Conservation (phyloP, 225 moss, liverwort and hornwort genomes). For the Takakia lepidozioides region DNA sequence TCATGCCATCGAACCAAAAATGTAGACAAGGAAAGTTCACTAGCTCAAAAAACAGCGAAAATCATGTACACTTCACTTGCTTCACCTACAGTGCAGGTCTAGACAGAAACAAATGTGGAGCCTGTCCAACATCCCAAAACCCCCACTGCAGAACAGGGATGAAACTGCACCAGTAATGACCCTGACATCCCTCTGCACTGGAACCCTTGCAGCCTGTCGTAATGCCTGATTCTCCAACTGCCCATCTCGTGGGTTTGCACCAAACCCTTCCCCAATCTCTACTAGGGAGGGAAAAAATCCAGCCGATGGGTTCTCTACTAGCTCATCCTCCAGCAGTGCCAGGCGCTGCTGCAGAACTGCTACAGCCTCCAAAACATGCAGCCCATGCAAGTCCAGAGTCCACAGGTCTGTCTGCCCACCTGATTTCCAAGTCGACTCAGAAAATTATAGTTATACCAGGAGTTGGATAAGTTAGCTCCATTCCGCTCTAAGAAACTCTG, state of each 20-base stretch:
- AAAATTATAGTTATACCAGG: background rate
- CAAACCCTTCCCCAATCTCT: constrained; percentile 3
- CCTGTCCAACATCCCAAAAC: too few relatives aligned
- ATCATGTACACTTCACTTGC: too few relatives aligned
- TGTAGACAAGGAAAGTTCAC: too few relatives aligned
- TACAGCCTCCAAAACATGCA: constrained; percentile 51
- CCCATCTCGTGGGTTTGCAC: constrained; percentile 2
- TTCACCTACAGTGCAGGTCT: too few relatives aligned
- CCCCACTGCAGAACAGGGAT: background rate
- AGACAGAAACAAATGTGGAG: too few relatives aligned
- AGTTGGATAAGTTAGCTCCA: too few relatives aligned
- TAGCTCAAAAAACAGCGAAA: too few relatives aligned
- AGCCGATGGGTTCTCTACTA: constrained; percentile 28
- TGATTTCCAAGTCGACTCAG: background rate
- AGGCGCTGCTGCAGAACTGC: constrained; percentile 43
- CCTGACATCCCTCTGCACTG: constrained; percentile 29
- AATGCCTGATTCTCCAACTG: constrained; percentile 15
- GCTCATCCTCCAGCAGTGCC: constrained; percentile 34
- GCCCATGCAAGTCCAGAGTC: constrained; percentile 53
- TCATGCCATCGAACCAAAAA: too few relatives aligned
- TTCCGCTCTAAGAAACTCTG: too few relatives aligned
- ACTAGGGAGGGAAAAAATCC: constrained; percentile 2
- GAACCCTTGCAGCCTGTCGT: constrained; percentile 29
- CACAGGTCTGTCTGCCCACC: constrained; percentile 35
- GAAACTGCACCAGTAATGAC: constrained; percentile 36